Percentiles rank a stretch among this genome's conserved stretches.
These are phyloP conservation scores for Dendrostoma leiphaemia DNA, from an alignment of 2,329 filamentous ascomycete genomes.

Conservation along the genomic window DNA sequence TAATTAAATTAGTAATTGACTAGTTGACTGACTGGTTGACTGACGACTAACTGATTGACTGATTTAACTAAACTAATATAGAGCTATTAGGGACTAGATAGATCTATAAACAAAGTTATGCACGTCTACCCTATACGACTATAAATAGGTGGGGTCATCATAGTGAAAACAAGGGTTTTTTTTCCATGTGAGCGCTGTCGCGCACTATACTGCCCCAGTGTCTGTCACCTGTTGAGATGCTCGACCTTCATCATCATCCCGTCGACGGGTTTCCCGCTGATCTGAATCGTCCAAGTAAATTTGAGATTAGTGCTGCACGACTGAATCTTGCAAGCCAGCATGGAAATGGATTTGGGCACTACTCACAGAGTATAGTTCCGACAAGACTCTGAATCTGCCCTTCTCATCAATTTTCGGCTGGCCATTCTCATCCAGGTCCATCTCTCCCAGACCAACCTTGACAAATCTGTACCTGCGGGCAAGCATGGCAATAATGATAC, in stretches of 20 bases:
- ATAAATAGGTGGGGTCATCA: too few relatives aligned
- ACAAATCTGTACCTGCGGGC: constrained; percentile 30
- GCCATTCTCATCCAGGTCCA: constrained; percentile 22
- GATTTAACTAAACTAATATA: too few relatives aligned
- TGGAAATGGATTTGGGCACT: not conserved
- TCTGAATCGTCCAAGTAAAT: constrained; percentile 9
- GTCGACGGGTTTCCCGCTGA: constrained; percentile 18
- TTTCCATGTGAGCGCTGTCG: too few relatives aligned
- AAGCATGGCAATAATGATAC: constrained; percentile 29
- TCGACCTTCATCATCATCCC: constrained; percentile 23
- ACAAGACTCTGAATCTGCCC: constrained; percentile 23
- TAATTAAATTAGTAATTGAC: too few relatives aligned
- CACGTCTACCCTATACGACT: too few relatives aligned
- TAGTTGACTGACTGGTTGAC: too few relatives aligned
- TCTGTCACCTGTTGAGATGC: too few relatives aligned
- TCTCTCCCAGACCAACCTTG: constrained; percentile 30
- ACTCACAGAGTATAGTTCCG: constrained; percentile 8
- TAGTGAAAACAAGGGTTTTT: too few relatives aligned
- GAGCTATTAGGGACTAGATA: too few relatives aligned
- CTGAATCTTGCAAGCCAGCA: not conserved
- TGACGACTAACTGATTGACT: too few relatives aligned
- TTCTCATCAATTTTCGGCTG: constrained; percentile 20
- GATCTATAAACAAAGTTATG: too few relatives aligned
- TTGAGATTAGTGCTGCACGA: not conserved
- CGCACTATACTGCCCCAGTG: too few relatives aligned